These are phyloP conservation scores for Arabidopsis suecica DNA, from an alignment of 345 rosid species.

Conservation along the genomic window DNA sequence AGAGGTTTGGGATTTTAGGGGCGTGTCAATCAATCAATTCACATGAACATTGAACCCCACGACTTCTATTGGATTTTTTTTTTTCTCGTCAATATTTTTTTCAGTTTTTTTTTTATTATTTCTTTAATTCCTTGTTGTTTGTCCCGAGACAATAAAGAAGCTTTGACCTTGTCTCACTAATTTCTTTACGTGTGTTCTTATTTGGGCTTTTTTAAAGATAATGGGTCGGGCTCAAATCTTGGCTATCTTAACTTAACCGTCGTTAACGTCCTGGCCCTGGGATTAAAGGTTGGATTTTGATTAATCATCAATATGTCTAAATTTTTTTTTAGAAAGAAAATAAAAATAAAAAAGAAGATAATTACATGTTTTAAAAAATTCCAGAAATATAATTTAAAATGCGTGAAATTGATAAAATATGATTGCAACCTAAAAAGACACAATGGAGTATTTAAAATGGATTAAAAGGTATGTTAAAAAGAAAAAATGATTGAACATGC, in stretches of 20 bases:
- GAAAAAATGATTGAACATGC: neutral
- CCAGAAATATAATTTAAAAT: no score
- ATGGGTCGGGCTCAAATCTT: neutral
- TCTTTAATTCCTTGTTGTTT: neutral
- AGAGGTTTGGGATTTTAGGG: neutral
- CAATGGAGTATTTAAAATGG: no score
- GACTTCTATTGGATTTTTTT: slow-evolving; percentile 11
- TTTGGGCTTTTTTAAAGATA: slow-evolving; percentile 1
- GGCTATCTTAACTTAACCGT: no score
- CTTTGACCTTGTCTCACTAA: slow-evolving; percentile 36
- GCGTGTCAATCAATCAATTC: slow-evolving; percentile 36
- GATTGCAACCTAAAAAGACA: no score
- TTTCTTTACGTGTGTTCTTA: slow-evolving; percentile 15
- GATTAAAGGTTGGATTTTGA: no score
- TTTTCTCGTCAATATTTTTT: neutral
- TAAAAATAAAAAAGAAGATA: no score
- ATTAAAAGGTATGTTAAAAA: no score
- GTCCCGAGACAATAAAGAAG: slow-evolving; percentile 29
- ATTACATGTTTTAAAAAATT: no score
- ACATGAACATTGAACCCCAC: slow-evolving; percentile 42
- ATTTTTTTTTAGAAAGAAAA: no score
- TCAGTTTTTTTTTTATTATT: neutral
- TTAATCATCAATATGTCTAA: no score
- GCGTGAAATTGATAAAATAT: no score
- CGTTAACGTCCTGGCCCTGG: no score